Evolutionary conservation across 2,329 filamentous ascomycete genomes (phyloP).

Genomic region (Didymella glomerata): DNA sequence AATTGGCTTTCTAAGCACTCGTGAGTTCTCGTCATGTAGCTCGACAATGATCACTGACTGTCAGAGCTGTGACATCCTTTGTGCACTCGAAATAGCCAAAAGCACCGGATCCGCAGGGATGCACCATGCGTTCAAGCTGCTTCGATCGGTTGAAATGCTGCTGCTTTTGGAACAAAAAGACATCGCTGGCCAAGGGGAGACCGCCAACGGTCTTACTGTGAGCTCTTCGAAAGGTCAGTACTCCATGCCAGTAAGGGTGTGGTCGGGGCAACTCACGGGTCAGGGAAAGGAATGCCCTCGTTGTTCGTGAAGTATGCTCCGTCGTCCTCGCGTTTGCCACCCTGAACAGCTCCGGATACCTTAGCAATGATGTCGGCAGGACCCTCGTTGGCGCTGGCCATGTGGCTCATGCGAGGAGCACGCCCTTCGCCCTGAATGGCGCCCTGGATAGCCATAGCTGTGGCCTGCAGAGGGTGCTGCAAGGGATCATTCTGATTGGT

Average conservation of each 20-base stretch:
- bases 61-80: slow-evolving; percentile 48
- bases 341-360: slow-evolving; percentile 57
- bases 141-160: slow-evolving; percentile 66
- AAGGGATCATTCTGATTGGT: slow-evolving; percentile 45
- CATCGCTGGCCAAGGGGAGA: slow-evolving; percentile 60
- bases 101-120: slow-evolving; percentile 56
- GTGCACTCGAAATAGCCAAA: slow-evolving; percentile 60
- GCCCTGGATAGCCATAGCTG: slow-evolving; percentile 53
- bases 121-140: slow-evolving; percentile 56
- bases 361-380: slow-evolving; percentile 62
- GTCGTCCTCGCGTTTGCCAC: slow-evolving; percentile 60
- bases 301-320: slow-evolving; percentile 64
- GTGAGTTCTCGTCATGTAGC: background rate
- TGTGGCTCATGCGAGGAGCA: slow-evolving; percentile 51
- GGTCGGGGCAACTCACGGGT: slow-evolving; percentile 46
- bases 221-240: slow-evolving; percentile 26
- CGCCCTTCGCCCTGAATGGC: slow-evolving; percentile 51
- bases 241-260: background rate
- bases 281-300: slow-evolving; percentile 62
- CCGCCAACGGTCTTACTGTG: slow-evolving; percentile 65
- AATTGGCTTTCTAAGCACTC: slow-evolving; percentile 50
- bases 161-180: slow-evolving; percentile 64
- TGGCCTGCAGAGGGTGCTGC: slow-evolving; percentile 55
- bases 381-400: slow-evolving; percentile 59
- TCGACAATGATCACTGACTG: slow-evolving; percentile 20